Percentiles rank a stretch among this genome's conserved stretches.
These are phyloP conservation scores for Poa pratensis DNA, from an alignment of 176 grass and related monocot species.

Conservation along the genomic window DNA sequence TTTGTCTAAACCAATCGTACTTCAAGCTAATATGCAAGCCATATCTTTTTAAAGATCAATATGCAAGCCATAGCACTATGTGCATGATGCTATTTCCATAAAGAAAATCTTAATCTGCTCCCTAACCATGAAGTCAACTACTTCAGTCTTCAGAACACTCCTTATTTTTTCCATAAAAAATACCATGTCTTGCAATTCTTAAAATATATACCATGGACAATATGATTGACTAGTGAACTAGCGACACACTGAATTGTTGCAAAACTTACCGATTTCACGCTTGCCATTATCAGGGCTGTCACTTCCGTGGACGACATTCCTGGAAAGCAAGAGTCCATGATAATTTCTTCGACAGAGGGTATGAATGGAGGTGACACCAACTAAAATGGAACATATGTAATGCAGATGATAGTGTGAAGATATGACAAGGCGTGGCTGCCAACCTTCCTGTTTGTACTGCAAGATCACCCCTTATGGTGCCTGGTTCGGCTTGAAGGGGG, in stretches of 20 bases:
- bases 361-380: neutral
- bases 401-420: conserved; percentile 29
- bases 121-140: neutral
- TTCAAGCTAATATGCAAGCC: neutral
- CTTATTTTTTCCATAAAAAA: neutral
- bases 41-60: neutral
- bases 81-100: no score
- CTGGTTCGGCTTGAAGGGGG: conserved; percentile 93
- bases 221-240: neutral
- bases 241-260: conserved; percentile 20
- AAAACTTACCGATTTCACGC: conserved; percentile 77
- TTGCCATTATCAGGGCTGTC: conserved; percentile 92
- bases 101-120: neutral
- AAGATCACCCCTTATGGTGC: conserved; percentile 92
- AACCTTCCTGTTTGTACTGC: conserved; percentile 99
- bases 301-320: conserved; percentile 98
- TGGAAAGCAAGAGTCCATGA: conserved; percentile 48
- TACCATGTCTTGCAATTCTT: neutral
- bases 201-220: neutral
- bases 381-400: neutral
- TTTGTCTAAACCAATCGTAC: neutral
- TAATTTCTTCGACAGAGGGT: neutral
- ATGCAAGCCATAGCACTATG: no score
- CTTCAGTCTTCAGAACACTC: neutral
- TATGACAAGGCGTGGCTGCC: neutral